phyloP scores from a whole-genome alignment of 1,284 basidiomycete genomes.

The Pseudozyma thailandica region DNA sequence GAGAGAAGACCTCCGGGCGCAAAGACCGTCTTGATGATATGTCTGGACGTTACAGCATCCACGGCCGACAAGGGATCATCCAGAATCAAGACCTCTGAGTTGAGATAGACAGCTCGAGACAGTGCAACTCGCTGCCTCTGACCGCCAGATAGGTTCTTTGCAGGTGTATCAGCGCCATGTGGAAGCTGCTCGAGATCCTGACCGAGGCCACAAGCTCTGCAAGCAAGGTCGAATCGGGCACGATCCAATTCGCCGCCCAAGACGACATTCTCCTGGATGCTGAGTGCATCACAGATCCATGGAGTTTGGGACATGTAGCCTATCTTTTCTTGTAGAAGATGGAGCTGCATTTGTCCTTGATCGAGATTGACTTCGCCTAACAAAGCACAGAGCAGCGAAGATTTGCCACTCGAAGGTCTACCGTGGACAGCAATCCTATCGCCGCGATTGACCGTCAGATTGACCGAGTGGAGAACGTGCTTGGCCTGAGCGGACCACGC shows the following conservation, averaged over 20 bases:
- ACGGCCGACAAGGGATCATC: slow-evolving; percentile 49
- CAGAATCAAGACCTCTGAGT: slow-evolving; percentile 28
- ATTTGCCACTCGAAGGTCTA: slow-evolving; percentile 34
- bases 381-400: slow-evolving; percentile 40
- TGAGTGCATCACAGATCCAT: slow-evolving; percentile 34
- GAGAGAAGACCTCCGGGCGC: slow-evolving; percentile 17
- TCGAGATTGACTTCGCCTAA: slow-evolving; percentile 33
- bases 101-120: slow-evolving; percentile 44
- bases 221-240: slow-evolving; percentile 33
- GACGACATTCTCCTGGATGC: slow-evolving; percentile 47
- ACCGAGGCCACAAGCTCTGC: slow-evolving; percentile 29
- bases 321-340: slow-evolving; percentile 2
- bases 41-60: slow-evolving; percentile 40
- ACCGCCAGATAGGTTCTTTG: slow-evolving; percentile 48
- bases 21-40: slow-evolving; percentile 24
- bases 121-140: slow-evolving; percentile 52
- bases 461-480: slow-evolving; percentile 1
- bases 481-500: not conserved
- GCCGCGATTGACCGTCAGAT: slow-evolving; percentile 5
- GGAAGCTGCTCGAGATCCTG: slow-evolving; percentile 32
- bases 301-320: slow-evolving; percentile 41
- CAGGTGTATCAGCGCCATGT: slow-evolving; percentile 28
- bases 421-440: slow-evolving; percentile 27
- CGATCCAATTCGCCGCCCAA: slow-evolving; percentile 32
- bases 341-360: slow-evolving; percentile 14